Conservation (phyloP, 202 grass and related monocot genomes). For the Carex sylvatica region DNA sequence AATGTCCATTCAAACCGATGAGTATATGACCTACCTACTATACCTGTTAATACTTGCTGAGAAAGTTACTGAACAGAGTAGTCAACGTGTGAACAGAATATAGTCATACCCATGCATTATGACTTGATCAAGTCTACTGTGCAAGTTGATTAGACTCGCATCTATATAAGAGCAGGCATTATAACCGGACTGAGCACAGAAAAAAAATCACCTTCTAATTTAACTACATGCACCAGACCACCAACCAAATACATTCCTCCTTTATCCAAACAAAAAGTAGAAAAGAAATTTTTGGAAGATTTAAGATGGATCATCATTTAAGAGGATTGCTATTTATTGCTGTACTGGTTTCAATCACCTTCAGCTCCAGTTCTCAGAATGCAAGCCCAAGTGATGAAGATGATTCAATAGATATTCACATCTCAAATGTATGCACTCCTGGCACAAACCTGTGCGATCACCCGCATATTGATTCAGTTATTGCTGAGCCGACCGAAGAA, state of each 20-base stretch:
- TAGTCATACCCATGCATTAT: background rate
- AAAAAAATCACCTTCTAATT: too few species aligned
- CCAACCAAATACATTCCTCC: too few species aligned
- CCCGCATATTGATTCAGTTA: too few species aligned
- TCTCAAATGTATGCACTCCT: too few species aligned
- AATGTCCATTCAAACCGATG: too few species aligned
- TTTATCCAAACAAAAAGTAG: background rate
- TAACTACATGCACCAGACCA: background rate
- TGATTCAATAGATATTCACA: background rate
- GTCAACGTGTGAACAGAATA: background rate
- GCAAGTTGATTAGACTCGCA: background rate
- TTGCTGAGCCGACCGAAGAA: background rate
- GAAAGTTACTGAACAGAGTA: too few species aligned
- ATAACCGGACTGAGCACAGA: background rate
- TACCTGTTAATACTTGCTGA: too few species aligned
- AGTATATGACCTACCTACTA: too few species aligned
- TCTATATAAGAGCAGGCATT: background rate
- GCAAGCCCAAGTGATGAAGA: background rate
- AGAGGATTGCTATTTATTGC: background rate
- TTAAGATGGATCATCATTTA: background rate
- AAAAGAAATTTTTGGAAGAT: background rate
- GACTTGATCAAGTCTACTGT: background rate
- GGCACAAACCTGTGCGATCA: too few species aligned
- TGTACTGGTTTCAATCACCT: background rate
- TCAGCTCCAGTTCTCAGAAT: background rate